Percentiles rank a stretch among this genome's conserved stretches.
Evolutionary conservation across 192 early-diverging fungal genomes (phyloP).

Genomic region (Chytriomyces sp.): DNA sequence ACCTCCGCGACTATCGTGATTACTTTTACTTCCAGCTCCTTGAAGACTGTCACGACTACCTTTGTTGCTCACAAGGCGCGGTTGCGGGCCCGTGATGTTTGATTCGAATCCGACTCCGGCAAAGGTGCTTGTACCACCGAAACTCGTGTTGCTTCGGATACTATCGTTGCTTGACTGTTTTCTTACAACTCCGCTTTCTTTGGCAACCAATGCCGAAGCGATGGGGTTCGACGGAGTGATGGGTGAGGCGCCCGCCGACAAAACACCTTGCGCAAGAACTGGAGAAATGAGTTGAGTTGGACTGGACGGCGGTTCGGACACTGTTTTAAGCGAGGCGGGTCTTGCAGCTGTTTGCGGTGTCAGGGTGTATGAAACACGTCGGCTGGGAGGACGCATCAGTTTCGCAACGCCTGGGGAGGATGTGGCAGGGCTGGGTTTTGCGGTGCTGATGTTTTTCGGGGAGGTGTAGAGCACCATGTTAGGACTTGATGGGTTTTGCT

Average conservation of each 20-base stretch:
- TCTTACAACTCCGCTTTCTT: neutral
- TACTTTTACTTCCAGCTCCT: neutral
- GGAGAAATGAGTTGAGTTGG: neutral
- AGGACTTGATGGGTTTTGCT: conserved; percentile 3
- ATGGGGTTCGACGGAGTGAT: neutral
- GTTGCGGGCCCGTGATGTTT: neutral
- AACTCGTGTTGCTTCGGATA: neutral
- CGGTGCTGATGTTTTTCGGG: conserved; percentile 18
- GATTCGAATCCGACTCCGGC: neutral
- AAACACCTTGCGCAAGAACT: neutral
- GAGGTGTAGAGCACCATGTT: conserved; percentile 10
- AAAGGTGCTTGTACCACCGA: neutral
- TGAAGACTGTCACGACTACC: conserved; percentile 8
- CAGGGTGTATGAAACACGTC: conserved; percentile 22
- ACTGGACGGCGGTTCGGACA: neutral
- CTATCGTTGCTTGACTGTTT: neutral
- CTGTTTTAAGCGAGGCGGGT: neutral
- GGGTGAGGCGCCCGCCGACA: neutral
- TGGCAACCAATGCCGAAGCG: neutral
- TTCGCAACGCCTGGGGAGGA: neutral
- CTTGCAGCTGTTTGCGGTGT: neutral
- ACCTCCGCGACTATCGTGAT: neutral
- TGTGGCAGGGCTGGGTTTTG: neutral
- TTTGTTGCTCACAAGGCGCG: neutral
- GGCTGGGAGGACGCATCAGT: neutral